Percentiles rank a stretch among this genome's conserved stretches.
Conservation (phyloP, 805 yeast genomes). For the Candida insectalens region DNA sequence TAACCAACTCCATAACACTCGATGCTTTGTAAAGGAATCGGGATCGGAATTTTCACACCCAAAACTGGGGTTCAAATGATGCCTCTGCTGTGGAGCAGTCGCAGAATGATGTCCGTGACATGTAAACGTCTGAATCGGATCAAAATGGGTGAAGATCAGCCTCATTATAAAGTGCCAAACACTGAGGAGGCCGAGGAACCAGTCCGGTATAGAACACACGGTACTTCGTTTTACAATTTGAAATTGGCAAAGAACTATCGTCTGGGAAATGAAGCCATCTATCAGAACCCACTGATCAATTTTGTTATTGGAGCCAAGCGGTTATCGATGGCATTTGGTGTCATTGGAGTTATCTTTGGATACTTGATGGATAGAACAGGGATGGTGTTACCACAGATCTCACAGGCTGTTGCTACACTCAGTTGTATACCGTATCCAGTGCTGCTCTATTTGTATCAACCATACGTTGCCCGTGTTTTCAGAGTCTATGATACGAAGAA, state of each 20-base stretch:
- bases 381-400: slow-evolving; percentile 41
- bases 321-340: slow-evolving; percentile 50
- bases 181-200: slow-evolving; percentile 11
- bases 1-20: no score
- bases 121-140: no score
- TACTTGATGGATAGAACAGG: slow-evolving; percentile 46
- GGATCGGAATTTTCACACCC: no score
- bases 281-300: slow-evolving; percentile 52
- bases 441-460: slow-evolving; percentile 42
- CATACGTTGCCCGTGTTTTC: slow-evolving; percentile 65
- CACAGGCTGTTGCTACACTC: slow-evolving; percentile 30
- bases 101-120: no score
- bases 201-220: slow-evolving; percentile 20
- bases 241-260: slow-evolving; percentile 42
- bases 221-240: slow-evolving; percentile 17
- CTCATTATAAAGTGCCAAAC: slow-evolving; percentile 17
- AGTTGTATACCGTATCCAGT: slow-evolving; percentile 49
- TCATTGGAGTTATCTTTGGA: slow-evolving; percentile 53
- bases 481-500: slow-evolving; percentile 54
- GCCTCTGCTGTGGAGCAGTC: no score
- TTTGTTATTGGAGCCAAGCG: slow-evolving; percentile 57
- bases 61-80: no score
- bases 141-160: slow-evolving; percentile 23
- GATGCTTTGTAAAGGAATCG: no score
- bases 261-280: slow-evolving; percentile 51